A percentile compares a stretch with the other conserved stretches of the same genome.
These are phyloP conservation scores for Hirsutella rhossiliensis DNA, from an alignment of 2,329 filamentous ascomycete genomes.

Conservation along the genomic window DNA sequence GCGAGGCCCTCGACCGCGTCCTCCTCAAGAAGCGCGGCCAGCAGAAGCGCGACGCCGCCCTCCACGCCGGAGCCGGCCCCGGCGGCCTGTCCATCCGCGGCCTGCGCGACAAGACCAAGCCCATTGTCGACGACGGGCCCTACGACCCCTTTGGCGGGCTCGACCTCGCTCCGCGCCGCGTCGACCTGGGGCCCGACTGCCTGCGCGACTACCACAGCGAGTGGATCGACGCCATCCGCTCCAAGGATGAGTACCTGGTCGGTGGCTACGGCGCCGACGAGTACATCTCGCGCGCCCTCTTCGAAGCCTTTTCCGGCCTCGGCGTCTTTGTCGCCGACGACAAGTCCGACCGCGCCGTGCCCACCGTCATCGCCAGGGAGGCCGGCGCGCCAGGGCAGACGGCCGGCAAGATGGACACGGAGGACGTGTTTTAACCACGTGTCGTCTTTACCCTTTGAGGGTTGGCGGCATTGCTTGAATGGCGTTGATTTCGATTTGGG, in stretches of 20 bases:
- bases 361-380: constrained; percentile 21
- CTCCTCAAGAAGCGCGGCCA: constrained; percentile 64
- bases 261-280: constrained; percentile 78
- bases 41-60: constrained; percentile 19
- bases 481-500: too few relatives aligned
- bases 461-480: background rate
- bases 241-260: constrained; percentile 53
- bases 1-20: constrained; percentile 45
- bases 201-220: constrained; percentile 62
- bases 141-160: constrained; percentile 86
- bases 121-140: constrained; percentile 46
- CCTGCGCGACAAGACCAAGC: constrained; percentile 50
- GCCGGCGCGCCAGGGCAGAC: constrained; percentile 12
- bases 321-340: constrained; percentile 82
- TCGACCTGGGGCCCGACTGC: constrained; percentile 35
- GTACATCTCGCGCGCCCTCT: constrained; percentile 69
- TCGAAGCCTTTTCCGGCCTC: constrained; percentile 82
- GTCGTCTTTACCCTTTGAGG: background rate
- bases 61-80: constrained; percentile 16
- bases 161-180: constrained; percentile 55
- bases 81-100: constrained; percentile 59
- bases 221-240: constrained; percentile 55
- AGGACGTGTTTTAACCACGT: constrained; percentile 28
- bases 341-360: constrained; percentile 28
- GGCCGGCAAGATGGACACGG: constrained; percentile 33